These are phyloP conservation scores for Teratosphaeria viscida DNA, from an alignment of 2,329 filamentous ascomycete genomes.

Conservation along the genomic window DNA sequence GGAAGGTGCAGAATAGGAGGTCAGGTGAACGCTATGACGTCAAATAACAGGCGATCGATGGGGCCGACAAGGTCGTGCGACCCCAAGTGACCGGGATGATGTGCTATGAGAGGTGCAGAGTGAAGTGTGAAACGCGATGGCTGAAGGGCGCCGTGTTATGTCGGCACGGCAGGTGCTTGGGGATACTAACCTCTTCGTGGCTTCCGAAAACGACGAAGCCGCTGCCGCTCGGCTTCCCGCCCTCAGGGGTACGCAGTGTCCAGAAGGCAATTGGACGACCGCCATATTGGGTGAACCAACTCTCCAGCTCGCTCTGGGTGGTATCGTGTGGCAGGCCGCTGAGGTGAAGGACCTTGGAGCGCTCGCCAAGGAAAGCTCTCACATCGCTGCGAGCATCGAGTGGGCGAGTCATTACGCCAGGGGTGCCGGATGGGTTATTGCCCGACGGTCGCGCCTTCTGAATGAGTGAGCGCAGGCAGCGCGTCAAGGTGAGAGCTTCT, in stretches of 20 bases:
- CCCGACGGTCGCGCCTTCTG: constrained; percentile 82
- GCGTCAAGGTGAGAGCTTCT: constrained; percentile 85
- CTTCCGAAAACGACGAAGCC: constrained; percentile 98
- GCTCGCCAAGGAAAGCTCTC: constrained; percentile 85
- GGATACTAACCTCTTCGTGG: constrained; percentile 78
- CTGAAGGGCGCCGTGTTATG: background rate
- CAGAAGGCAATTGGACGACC: constrained; percentile 97
- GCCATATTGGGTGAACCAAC: constrained; percentile 98
- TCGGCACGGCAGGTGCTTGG: background rate
- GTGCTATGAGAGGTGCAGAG: background rate
- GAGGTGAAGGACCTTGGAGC: constrained; percentile 97
- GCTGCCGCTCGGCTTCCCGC: constrained; percentile 98
- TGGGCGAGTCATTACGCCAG: constrained; percentile 84
- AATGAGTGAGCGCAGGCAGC: constrained; percentile 84
- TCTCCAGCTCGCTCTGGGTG: constrained; percentile 95
- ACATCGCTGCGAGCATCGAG: constrained; percentile 97
- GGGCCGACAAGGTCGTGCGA: background rate
- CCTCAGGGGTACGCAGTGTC: constrained; percentile 93
- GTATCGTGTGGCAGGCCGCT: constrained; percentile 95
- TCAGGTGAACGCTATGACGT: background rate
- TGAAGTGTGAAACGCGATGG: constrained; percentile 2
- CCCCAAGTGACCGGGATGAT: background rate
- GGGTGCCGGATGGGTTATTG: constrained; percentile 61
- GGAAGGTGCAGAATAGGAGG: background rate
- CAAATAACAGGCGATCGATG: background rate